Evolutionary conservation across 192 early-diverging fungal species (phyloP), one percentile per base, ranked within the genome.

Genomic region (Lunasporangiospora selenospora): DNA sequence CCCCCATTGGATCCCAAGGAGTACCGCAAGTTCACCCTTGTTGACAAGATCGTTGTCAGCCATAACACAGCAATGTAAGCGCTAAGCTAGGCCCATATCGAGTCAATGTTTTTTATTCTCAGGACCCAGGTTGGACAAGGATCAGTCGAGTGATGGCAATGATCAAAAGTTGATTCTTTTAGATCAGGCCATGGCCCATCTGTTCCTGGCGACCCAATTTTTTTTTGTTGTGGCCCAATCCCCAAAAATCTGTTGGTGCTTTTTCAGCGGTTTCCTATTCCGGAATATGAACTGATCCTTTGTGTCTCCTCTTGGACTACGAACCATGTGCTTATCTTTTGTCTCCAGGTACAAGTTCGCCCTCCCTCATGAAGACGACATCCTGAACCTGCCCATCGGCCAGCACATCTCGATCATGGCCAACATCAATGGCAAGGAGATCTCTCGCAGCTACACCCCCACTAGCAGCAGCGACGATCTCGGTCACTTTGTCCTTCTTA

Each of bases 351-450:
- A 97, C 75, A 91, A 92, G 37, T 94, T 97, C 70, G 88, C 75
- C 40, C 84, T 97, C 32, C 91, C 93, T 6, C 37, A 77, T 26
- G 76, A 83, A 44, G 83, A 90, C 39, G 79, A 80, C 33, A 56
- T 78, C 30, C 81, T 98, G 43, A 94, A 94, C n/a, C 80, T 98
- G 48, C 95, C 95, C 42, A 94, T 93, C 61, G 95, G 95, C 2
- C 94, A 95, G 78, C 95, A 98, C 65, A 92, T 98, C 69, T 91
- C 92, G 36, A 67, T 98, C 42, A 90, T 89, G 82, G 90, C 92
- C 23, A 81, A 87, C 32, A 86, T 96, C 50, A 83, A 89, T 47
- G 94, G 92, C 53, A 95, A 95, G 77, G 82, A 89, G 24, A 83
- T 95, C 39, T 81, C 80, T 40, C 88, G 96, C 43, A 93, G 90